phyloP scores from a whole-genome alignment of 1,284 basidiomycete species.

The Gomphus sp. region DNA sequence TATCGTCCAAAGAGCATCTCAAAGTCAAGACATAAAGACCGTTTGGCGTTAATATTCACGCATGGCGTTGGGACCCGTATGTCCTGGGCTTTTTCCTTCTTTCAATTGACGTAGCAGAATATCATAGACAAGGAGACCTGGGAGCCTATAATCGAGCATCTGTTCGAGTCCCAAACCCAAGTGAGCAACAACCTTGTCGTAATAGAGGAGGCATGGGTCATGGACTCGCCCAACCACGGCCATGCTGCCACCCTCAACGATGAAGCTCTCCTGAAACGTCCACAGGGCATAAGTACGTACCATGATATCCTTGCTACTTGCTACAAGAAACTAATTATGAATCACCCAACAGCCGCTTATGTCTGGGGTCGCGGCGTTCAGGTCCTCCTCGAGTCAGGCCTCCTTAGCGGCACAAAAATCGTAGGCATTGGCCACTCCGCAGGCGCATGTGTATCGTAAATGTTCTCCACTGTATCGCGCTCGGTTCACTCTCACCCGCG shows the following conservation, averaged over 20 bases:
- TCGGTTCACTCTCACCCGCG: background rate
- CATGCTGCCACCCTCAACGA: slow-evolving; percentile 42
- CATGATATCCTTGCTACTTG: background rate
- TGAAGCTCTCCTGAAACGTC: slow-evolving; percentile 29
- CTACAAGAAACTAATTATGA: no score
- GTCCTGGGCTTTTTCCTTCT: no score
- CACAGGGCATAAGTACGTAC: slow-evolving; percentile 27
- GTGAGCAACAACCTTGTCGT: background rate
- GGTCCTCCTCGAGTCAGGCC: background rate
- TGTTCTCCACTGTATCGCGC: background rate
- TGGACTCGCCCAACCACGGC: slow-evolving; percentile 47
- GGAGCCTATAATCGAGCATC: slow-evolving; percentile 42
- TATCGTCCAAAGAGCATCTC: no score
- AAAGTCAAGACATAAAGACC: no score
- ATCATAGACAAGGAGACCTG: slow-evolving; percentile 42
- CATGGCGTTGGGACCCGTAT: no score
- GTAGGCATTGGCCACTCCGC: slow-evolving; percentile 55
- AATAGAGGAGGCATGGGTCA: slow-evolving; percentile 40
- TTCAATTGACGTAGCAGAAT: background rate
- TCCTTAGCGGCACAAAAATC: slow-evolving; percentile 27
- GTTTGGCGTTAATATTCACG: no score
- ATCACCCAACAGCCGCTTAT: no score
- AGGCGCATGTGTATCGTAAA: slow-evolving; percentile 41
- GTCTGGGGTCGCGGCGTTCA: no score
- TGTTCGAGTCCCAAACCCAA: slow-evolving; percentile 23